Percentiles rank a stretch among this genome's conserved stretches.
phyloP scores from a whole-genome alignment of 1,284 basidiomycete genomes.

The Melampsora larici-populina region DNA sequence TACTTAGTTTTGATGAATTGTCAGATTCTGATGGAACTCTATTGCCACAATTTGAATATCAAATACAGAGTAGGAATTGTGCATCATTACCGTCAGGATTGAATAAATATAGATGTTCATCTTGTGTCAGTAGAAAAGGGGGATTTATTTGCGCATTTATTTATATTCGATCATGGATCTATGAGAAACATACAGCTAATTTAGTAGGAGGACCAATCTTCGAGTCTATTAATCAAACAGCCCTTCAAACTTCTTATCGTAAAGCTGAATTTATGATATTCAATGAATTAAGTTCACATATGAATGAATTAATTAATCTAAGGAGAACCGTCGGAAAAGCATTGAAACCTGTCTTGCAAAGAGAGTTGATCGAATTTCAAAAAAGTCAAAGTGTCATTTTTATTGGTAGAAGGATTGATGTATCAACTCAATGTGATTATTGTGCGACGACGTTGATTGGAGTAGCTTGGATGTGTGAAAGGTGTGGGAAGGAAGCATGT shows the following conservation, averaged over 20 bases:
- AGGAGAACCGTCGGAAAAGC: neutral
- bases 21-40: conserved; percentile 1
- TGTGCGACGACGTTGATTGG: conserved; percentile 32
- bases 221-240: neutral
- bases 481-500: conserved; percentile 36
- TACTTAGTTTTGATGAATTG: too few species aligned
- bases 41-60: neutral
- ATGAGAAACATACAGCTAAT: neutral
- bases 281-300: neutral
- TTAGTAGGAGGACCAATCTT: conserved; percentile 29
- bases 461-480: conserved; percentile 24
- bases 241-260: conserved; percentile 12
- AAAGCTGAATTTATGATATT: neutral
- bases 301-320: neutral
- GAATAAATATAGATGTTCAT: conserved; percentile 13
- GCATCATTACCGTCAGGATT: conserved; percentile 2
- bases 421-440: conserved; percentile 39
- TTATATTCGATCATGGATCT: conserved; percentile 23
- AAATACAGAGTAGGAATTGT: conserved; percentile 14
- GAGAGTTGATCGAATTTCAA: conserved; percentile 1
- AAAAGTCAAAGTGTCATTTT: conserved; percentile 18
- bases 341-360: conserved; percentile 14
- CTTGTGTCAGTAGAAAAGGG: neutral
- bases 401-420: too few species aligned
- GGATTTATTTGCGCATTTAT: conserved; percentile 28